phyloP scores from a whole-genome alignment of 352 stramenopile species.

The Globisporangium alternatum region DNA sequence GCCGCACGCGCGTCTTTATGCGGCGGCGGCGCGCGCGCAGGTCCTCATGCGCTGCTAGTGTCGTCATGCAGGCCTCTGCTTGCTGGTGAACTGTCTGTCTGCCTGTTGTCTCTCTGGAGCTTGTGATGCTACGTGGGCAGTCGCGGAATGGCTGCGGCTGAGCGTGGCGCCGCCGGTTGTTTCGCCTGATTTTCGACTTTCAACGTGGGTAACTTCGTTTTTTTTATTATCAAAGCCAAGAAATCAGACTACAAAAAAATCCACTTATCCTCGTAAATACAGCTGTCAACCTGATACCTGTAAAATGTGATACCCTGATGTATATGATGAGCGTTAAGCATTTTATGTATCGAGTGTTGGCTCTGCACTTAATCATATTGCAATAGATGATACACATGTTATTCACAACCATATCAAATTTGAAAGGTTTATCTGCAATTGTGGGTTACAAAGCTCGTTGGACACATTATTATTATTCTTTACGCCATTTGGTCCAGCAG shows the following conservation, averaged over 20 bases:
- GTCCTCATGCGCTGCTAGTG: background rate
- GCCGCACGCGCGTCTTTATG: slow-evolving; percentile 17
- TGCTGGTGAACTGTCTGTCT: background rate
- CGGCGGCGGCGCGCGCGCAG: slow-evolving; percentile 5
- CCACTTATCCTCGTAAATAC: background rate
- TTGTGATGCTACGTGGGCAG: background rate
- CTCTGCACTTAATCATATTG: too few species aligned
- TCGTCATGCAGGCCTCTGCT: background rate
- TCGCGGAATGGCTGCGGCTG: slow-evolving; percentile 4
- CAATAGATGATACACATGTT: too few species aligned
- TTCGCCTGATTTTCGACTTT: background rate
- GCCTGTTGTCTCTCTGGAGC: background rate
- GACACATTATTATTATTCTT: background rate
- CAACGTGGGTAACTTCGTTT: background rate
- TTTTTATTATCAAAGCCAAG: background rate
- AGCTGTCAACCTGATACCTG: too few species aligned
- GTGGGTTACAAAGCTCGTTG: background rate
- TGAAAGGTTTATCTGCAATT: too few species aligned
- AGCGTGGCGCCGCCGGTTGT: background rate
- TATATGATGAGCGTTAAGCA: too few species aligned
- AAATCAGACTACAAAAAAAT: slow-evolving; percentile 7
- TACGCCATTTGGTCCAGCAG: slow-evolving; percentile 46
- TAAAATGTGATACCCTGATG: too few species aligned
- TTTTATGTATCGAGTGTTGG: too few species aligned
- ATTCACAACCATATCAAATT: too few species aligned